Percentiles rank a stretch among this genome's conserved stretches.
Conservation (phyloP, 2,329 filamentous ascomycete genomes). For the Pyricularia sp. region DNA sequence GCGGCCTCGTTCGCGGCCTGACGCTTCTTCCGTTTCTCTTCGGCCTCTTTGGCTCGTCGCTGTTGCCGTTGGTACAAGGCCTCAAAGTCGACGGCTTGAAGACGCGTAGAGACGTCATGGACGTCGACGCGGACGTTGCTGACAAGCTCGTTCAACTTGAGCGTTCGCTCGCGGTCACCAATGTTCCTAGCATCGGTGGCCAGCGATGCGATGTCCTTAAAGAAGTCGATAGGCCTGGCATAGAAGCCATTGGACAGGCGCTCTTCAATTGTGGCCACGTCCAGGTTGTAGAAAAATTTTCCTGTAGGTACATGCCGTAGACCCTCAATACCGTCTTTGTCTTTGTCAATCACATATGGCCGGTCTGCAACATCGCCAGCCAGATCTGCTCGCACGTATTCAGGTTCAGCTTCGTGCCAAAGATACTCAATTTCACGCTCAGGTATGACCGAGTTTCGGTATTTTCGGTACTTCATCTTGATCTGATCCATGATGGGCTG, state of each 20-base stretch:
- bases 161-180: constrained; percentile 71
- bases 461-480: constrained; percentile 77
- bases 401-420: constrained; percentile 73
- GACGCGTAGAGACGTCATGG: constrained; percentile 51
- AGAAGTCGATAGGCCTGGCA: constrained; percentile 79
- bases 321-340: constrained; percentile 69
- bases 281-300: constrained; percentile 92
- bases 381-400: constrained; percentile 51
- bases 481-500: constrained; percentile 98
- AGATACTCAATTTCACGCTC: constrained; percentile 69
- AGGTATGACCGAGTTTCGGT: constrained; percentile 71
- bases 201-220: constrained; percentile 76
- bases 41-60: constrained; percentile 49
- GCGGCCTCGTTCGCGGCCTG: constrained; percentile 31
- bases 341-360: constrained; percentile 71
- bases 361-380: constrained; percentile 27
- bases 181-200: constrained; percentile 75
- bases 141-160: constrained; percentile 86
- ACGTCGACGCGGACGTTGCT: constrained; percentile 95
- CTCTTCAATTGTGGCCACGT: constrained; percentile 88
- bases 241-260: constrained; percentile 97
- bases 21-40: constrained; percentile 50
- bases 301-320: constrained; percentile 65
- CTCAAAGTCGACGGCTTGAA: constrained; percentile 66
- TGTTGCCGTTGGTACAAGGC: constrained; percentile 67